These are phyloP conservation scores for Panellus pusillus DNA, from an alignment of 768 basidiomycete genomes.

Conservation along the genomic window DNA sequence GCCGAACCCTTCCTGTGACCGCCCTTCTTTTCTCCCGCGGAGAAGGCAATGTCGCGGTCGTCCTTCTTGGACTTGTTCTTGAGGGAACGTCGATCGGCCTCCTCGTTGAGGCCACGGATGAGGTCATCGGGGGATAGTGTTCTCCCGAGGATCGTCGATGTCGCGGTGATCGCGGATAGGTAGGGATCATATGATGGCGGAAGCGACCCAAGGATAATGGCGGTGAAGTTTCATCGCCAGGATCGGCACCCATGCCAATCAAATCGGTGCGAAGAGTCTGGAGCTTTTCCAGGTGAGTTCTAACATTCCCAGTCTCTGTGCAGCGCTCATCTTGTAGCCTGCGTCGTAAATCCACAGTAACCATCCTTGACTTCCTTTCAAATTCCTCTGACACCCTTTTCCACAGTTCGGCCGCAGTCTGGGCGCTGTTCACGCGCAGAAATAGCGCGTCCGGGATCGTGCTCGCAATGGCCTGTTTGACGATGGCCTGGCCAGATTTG, in stretches of 20 bases:
- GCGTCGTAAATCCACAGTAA: conserved; percentile 23
- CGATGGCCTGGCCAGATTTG: conserved; percentile 17
- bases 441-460: conserved; percentile 22
- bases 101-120: conserved; percentile 15
- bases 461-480: conserved; percentile 21
- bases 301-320: conserved; percentile 21
- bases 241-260: conserved; percentile 19
- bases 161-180: conserved; percentile 20
- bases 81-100: conserved; percentile 14
- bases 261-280: conserved; percentile 14
- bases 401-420: conserved; percentile 19
- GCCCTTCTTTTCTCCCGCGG: neutral
- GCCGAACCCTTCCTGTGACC: neutral
- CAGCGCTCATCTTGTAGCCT: conserved; percentile 22
- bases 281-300: conserved; percentile 20
- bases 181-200: conserved; percentile 22
- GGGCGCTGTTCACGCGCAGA: conserved; percentile 13
- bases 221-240: conserved; percentile 20
- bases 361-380: conserved; percentile 19
- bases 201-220: conserved; percentile 26
- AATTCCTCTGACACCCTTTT: conserved; percentile 11
- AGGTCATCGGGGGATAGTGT: conserved; percentile 16
- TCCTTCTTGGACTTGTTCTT: conserved; percentile 9
- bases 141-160: conserved; percentile 6
- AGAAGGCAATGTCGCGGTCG: conserved; percentile 4